These are phyloP conservation scores for Astrephomene gubernaculifera DNA, from an alignment of 139 green algal genomes.

Conservation along the genomic window DNA sequence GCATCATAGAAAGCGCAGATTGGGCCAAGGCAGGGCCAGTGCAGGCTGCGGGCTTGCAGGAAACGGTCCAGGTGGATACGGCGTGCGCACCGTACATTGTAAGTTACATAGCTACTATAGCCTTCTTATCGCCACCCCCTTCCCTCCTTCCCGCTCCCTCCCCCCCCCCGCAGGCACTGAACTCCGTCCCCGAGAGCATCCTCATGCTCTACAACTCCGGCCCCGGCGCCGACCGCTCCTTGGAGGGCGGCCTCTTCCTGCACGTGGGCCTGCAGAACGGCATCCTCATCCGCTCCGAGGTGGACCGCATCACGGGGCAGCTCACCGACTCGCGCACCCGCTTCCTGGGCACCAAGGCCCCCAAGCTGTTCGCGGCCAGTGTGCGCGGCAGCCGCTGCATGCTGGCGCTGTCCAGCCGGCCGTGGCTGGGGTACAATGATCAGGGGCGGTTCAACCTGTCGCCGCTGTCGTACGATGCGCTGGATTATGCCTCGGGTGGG, in stretches of 20 bases:
- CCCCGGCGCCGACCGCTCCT: conserved; percentile 43
- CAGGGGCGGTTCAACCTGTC: conserved; percentile 90
- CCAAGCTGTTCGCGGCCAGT: conserved; percentile 81
- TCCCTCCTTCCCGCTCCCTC: neutral
- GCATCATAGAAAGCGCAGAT: too few species aligned
- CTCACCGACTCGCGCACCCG: conserved; percentile 90
- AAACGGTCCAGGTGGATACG: too few species aligned
- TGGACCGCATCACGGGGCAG: conserved; percentile 57
- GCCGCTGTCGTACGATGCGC: conserved; percentile 92
- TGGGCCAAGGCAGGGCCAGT: too few species aligned
- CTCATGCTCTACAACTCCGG: conserved; percentile 79
- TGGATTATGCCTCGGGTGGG: conserved; percentile 83
- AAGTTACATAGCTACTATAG: neutral
- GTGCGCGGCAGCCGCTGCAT: conserved; percentile 84
- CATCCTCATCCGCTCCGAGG: conserved; percentile 93
- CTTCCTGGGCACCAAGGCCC: conserved; percentile 91
- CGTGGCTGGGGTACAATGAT: conserved; percentile 96
- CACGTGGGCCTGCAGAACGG: conserved; percentile 94
- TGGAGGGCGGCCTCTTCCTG: conserved; percentile 87
- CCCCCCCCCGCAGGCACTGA: conserved; percentile 64
- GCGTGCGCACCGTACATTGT: too few species aligned
- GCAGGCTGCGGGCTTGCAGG: too few species aligned
- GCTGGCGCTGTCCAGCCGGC: conserved; percentile 92
- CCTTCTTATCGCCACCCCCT: neutral
- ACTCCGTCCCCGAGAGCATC: conserved; percentile 74